Evolutionary conservation across 305 asterid species (phyloP).

Genomic region (Euphrasia arctica): DNA sequence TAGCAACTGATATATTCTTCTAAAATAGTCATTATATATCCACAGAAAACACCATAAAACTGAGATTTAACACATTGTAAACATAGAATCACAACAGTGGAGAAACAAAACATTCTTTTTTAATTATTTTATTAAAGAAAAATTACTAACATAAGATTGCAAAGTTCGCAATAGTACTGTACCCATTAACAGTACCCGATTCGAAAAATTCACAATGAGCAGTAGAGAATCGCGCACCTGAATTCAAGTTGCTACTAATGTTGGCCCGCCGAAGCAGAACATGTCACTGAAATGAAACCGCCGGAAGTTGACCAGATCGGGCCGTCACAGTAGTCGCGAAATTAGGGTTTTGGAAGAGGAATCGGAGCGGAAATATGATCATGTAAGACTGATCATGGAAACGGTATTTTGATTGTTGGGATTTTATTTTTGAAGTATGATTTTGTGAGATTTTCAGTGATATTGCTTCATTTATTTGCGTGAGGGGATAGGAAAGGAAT

Average conservation of each 20-base stretch:
- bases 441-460: constrained; percentile 21
- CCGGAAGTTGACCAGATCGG: constrained; percentile 31
- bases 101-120: neutral
- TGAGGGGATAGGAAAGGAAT: constrained; percentile 15
- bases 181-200: constrained; percentile 20
- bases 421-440: constrained; percentile 8
- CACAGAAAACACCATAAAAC: constrained; percentile 19
- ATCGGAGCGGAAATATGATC: neutral
- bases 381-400: neutral
- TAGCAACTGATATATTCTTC: neutral
- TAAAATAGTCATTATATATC: constrained; percentile 5
- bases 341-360: constrained; percentile 24
- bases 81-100: neutral
- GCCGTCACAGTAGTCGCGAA: constrained; percentile 20
- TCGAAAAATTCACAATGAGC: constrained; percentile 5
- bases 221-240: constrained; percentile 25
- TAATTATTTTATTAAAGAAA: neutral
- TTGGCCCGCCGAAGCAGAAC: neutral
- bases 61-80: constrained; percentile 15
- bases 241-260: constrained; percentile 21
- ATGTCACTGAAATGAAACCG: too few relatives aligned
- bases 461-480: constrained; percentile 25
- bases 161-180: constrained; percentile 16
- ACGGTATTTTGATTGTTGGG: neutral
- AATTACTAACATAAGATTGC: neutral